Evolutionary conservation across 2,329 filamentous ascomycete genomes (phyloP).

Genomic region (Lachnellula arida): DNA sequence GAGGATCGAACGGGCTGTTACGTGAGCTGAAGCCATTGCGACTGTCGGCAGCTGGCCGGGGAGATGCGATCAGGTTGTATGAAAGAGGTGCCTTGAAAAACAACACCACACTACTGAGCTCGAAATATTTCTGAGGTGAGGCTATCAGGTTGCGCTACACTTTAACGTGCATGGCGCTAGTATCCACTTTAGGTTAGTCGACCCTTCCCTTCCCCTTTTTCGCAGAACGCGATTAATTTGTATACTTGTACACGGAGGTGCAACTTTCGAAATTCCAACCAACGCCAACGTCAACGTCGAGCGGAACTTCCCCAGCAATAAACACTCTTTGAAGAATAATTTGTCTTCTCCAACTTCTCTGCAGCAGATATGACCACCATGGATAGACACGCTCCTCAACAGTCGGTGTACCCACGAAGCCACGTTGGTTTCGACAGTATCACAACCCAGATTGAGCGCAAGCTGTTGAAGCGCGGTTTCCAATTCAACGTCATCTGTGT

Average conservation of each 20-base stretch:
- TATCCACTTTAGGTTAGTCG: conserved; percentile 19
- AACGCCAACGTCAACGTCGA: background rate
- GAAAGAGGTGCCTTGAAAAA: background rate
- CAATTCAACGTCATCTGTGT: conserved; percentile 99
- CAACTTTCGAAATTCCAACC: background rate
- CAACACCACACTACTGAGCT: background rate
- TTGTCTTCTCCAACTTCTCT: conserved; percentile 8
- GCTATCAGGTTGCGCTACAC: conserved; percentile 7
- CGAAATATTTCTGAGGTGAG: conserved; percentile 7
- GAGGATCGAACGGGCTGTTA: conserved; percentile 37
- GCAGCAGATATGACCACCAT: conserved; percentile 30
- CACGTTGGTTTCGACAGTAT: conserved; percentile 99
- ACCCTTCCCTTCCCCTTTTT: background rate
- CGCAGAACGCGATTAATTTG: conserved; percentile 3
- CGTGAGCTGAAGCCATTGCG: conserved; percentile 44
- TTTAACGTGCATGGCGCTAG: conserved; percentile 9
- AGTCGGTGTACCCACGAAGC: conserved; percentile 74
- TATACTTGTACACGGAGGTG: no score
- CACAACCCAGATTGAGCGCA: conserved; percentile 98
- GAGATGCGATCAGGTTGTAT: background rate
- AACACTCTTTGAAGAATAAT: background rate
- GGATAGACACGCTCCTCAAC: conserved; percentile 30
- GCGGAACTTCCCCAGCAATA: background rate
- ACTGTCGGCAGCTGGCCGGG: background rate
- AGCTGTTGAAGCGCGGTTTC: conserved; percentile 98